A percentile compares a stretch with the other conserved stretches of the same genome.
These are phyloP conservation scores for Prinsepia uniflora DNA, from an alignment of 306 rosid genomes.

Conservation along the genomic window DNA sequence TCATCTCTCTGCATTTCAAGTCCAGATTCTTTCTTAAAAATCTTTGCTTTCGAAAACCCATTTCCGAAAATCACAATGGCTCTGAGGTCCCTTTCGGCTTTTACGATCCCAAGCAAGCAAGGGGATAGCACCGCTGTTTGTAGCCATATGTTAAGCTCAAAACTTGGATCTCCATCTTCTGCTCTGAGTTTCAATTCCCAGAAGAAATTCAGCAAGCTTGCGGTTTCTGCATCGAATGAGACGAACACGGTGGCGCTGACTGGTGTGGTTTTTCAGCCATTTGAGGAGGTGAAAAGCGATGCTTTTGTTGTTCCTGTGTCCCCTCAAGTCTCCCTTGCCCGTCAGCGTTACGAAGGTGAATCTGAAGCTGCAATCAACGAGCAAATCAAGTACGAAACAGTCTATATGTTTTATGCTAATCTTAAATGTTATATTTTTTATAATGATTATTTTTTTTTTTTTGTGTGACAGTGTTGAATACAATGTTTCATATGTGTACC, in stretches of 20 bases:
- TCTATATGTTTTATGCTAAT: background rate
- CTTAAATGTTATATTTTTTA: background rate
- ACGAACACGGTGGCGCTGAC: conserved; percentile 24
- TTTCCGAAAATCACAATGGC: conserved; percentile 31
- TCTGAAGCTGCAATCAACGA: conserved; percentile 76
- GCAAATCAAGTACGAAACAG: conserved; percentile 62
- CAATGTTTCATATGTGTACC: conserved; percentile 87
- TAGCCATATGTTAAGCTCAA: conserved; percentile 2
- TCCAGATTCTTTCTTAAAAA: background rate
- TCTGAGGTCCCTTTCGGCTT: conserved; percentile 28
- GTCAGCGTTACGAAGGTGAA: conserved; percentile 46
- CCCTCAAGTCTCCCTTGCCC: conserved; percentile 67
- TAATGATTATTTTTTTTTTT: background rate
- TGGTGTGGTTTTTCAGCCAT: conserved; percentile 75
- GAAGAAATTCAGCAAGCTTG: conserved; percentile 19
- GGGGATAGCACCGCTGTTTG: conserved; percentile 5
- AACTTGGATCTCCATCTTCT: conserved; percentile 11
- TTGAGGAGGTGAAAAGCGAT: conserved; percentile 75
- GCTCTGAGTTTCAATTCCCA: conserved; percentile 3
- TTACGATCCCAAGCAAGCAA: conserved; percentile 23
- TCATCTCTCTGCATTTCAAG: background rate
- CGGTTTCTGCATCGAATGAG: conserved; percentile 30
- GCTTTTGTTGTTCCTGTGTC: conserved; percentile 54
- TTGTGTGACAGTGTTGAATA: conserved; percentile 77
- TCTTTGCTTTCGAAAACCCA: background rate